Evolutionary conservation across 345 rosid species (phyloP).

Genomic region (sweet orange (Citrus sinensis)): DNA sequence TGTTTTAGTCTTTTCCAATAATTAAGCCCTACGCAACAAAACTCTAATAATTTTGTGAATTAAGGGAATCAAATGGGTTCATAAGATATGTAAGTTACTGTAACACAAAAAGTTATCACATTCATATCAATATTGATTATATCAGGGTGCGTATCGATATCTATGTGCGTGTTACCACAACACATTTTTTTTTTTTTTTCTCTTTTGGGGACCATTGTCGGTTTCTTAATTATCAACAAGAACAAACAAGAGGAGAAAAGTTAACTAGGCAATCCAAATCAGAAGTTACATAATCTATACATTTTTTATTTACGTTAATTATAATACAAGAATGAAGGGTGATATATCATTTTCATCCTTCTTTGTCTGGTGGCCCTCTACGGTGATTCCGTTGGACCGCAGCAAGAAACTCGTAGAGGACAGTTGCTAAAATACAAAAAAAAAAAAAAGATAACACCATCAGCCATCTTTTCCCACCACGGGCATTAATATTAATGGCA

Average conservation of each 20-base stretch:
- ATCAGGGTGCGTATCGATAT: background rate
- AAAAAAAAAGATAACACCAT: background rate
- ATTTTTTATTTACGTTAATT: background rate
- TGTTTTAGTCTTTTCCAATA: background rate
- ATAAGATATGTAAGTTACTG: background rate
- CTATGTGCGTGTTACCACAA: background rate
- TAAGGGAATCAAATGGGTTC: background rate
- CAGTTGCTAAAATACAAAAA: background rate
- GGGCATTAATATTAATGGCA: background rate
- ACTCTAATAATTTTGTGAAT: background rate
- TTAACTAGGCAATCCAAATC: background rate
- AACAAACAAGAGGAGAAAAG: background rate
- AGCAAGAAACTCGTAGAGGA: background rate
- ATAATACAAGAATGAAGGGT: no score
- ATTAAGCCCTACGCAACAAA: background rate
- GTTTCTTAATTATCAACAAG: background rate
- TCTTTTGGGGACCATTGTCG: background rate
- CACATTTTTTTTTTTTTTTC: no score
- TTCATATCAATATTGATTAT: no score
- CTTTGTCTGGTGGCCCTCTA: conserved; percentile 21
- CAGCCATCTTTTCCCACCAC: background rate
- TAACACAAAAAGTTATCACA: background rate
- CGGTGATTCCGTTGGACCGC: conserved; percentile 20
- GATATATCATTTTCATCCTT: conserved; percentile 3
- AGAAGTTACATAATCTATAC: background rate